Evolutionary conservation across 1,284 basidiomycete species (phyloP), one percentile per base, ranked within the genome.

Genomic region (Hemileia vastatrix): DNA sequence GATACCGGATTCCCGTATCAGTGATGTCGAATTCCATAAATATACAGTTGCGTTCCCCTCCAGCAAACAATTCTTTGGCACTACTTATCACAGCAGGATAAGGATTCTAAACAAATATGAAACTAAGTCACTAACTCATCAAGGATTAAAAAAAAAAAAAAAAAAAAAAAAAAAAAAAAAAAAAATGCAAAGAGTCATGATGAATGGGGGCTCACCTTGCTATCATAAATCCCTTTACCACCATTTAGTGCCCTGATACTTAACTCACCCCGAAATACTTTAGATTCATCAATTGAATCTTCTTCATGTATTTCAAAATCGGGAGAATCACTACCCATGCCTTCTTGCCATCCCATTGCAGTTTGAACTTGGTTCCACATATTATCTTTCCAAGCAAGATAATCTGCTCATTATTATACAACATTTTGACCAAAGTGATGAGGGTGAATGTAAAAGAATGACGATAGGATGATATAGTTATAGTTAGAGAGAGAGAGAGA

Each of bases 341-440:
- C 94, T 77, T 97, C 94, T 77, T 97, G 92, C 62, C 96, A 89
- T 66, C 82, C 82, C 81, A 96, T 83, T 53, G 83, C 82, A 67
- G 82, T 77, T 27, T 90, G 83, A 65, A 98, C 90, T 4, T 85
- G 84, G 50, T 87, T 86, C 86, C 92, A 96, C 91, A 96, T 93
- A 71, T 81, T 83, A 76, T 98, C 94, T 78, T 98, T 98, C 94
- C 94, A 98, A 67, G 90, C 91, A n/a, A 98, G 83, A 76, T 97
- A 98, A 78, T 98, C 94, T 59, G 15, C n/a, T n/a, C n/a, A n/a
- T n/a, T n/a, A n/a, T n/a, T n/a, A n/a, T n/a, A n/a, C n/a, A n/a
- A n/a, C n/a, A n/a, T n/a, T n/a, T n/a, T n/a, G n/a, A n/a, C n/a
- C n/a, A n/a, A n/a, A n/a, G n/a, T n/a, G n/a, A 15, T 18, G 6